These are phyloP conservation scores for Xylariales sp. DNA, from an alignment of 2,329 filamentous ascomycete genomes.

Conservation along the genomic window DNA sequence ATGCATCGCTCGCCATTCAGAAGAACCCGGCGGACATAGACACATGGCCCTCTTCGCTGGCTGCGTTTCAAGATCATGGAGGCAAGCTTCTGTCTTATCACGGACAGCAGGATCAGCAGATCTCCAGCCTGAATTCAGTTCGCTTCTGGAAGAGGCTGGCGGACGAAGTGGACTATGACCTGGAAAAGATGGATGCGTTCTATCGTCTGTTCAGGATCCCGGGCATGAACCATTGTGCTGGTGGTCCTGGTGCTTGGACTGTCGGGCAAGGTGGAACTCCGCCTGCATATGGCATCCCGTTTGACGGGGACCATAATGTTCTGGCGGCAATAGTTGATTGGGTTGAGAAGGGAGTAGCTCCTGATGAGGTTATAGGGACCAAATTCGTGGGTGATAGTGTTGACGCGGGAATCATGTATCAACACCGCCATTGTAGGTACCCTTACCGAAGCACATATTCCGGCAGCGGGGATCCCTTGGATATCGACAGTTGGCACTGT, in stretches of 20 bases:
- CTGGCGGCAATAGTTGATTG: slow-evolving; percentile 61
- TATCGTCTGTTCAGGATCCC: slow-evolving; percentile 59
- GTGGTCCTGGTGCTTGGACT: slow-evolving; percentile 59
- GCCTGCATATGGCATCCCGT: slow-evolving; percentile 40
- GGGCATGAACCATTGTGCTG: slow-evolving; percentile 61
- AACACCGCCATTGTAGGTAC: slow-evolving; percentile 53
- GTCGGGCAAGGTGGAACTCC: slow-evolving; percentile 44
- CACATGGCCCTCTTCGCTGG: slow-evolving; percentile 53
- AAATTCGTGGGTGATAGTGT: slow-evolving; percentile 48
- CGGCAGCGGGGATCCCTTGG: slow-evolving; percentile 45
- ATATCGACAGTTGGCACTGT: slow-evolving; percentile 49
- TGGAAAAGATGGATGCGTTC: slow-evolving; percentile 44
- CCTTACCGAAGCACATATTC: slow-evolving; percentile 50
- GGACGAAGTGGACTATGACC: slow-evolving; percentile 51
- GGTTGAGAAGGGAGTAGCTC: slow-evolving; percentile 58
- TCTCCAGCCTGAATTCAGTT: slow-evolving; percentile 57
- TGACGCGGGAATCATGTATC: slow-evolving; percentile 45
- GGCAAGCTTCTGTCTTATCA: slow-evolving; percentile 54
- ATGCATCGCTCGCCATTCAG: slow-evolving; percentile 45
- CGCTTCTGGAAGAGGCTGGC: slow-evolving; percentile 61
- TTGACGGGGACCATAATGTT: slow-evolving; percentile 56
- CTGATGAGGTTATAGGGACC: slow-evolving; percentile 54
- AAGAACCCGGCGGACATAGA: slow-evolving; percentile 40
- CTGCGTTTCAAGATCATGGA: slow-evolving; percentile 51
- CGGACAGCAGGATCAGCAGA: slow-evolving; percentile 58